A percentile compares a stretch with the other conserved stretches of the same genome.
These are phyloP conservation scores for Candolleomyces eurysporus DNA, from an alignment of 768 basidiomycete genomes.

Conservation along the genomic window DNA sequence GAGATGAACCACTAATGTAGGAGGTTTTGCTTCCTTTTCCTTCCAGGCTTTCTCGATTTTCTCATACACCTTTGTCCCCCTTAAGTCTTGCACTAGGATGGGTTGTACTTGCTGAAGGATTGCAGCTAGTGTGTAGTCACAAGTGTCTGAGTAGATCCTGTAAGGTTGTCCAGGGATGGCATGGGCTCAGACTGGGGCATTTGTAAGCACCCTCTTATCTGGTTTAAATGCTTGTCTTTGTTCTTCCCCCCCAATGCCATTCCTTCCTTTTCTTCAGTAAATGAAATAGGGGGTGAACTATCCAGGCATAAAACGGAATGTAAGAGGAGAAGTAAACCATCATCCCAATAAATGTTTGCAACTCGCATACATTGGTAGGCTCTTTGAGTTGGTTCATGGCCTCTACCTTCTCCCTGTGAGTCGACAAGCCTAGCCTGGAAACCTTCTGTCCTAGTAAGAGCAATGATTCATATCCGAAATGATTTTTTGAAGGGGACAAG, in stretches of 20 bases:
- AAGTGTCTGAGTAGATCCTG: constrained; percentile 34
- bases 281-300: constrained; percentile 30
- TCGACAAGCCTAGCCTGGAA: constrained; percentile 20
- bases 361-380: constrained; percentile 22
- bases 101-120: constrained; percentile 34
- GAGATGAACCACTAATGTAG: constrained; percentile 18
- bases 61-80: constrained; percentile 25
- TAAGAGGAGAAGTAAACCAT: too few relatives aligned
- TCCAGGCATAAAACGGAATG: constrained; percentile 1
- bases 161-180: constrained; percentile 27
- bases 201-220: constrained; percentile 25
- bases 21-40: constrained; percentile 20
- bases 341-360: constrained; percentile 21
- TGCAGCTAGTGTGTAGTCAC: constrained; percentile 24
- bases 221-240: constrained; percentile 26
- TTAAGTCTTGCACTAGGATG: constrained; percentile 23
- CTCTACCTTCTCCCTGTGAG: constrained; percentile 32
- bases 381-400: constrained; percentile 27
- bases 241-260: constrained; percentile 21
- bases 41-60: constrained; percentile 18
- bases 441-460: constrained; percentile 39
- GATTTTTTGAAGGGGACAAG: constrained; percentile 32
- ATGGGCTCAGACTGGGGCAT: constrained; percentile 31
- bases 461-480: constrained; percentile 29
- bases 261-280: constrained; percentile 26